Base-by-base conservation (phyloP, 2,329 filamentous ascomycete genomes). In the Trichophyton benhamiae region DNA sequence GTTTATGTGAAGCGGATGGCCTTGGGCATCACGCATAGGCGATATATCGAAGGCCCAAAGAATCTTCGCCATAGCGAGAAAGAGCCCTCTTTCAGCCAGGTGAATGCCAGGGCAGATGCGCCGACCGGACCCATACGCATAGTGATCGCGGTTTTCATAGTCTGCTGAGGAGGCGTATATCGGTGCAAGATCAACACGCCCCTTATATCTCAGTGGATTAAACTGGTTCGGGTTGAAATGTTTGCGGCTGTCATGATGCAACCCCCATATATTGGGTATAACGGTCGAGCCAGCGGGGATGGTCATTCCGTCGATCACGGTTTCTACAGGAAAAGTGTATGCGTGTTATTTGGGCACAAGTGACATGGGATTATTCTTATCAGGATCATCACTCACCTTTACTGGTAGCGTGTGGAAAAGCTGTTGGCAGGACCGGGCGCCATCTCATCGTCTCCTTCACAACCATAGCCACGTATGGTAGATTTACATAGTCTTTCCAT, bases 71-170 rank as follows among this genome's bases (percentile, higher is more conserved):
- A 81, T 76, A 49, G 74, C 76, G 1, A 80, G 68, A 8, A 75
- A 72, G 0, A 83, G 72, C 0, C 76, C 82, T 0, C 79, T 76
- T 48, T 80, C 77, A 0, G 79, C 80, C 0, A 84, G 74, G 59
- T 84, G 80, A 64, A 80, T 76, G 2, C 67, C 67, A 7, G 67
- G 68, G 49, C 68, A 69, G 46, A 68, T 63, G 13, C 67, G 66
- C 6, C 68, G 66, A 2, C 68, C 67, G 5, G 61, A 58, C 3
- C 68, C 68, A 44, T 66, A 70, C 3, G 59, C 70, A 66, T 78
- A 81, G 58, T 80, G 78, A 62, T 77, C 74, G 6, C 74, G 71
- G 4, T 65, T 67, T 13, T 63, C 59, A 38, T 63, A 65, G 33
- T 72, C 69, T 0, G 62, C 57, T 3, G 66, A 65, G 1, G 65